Evolutionary conservation across 345 rosid genomes (phyloP), one percentile per base, ranked within the genome.

Genomic region (Odontarrhena argentea): DNA sequence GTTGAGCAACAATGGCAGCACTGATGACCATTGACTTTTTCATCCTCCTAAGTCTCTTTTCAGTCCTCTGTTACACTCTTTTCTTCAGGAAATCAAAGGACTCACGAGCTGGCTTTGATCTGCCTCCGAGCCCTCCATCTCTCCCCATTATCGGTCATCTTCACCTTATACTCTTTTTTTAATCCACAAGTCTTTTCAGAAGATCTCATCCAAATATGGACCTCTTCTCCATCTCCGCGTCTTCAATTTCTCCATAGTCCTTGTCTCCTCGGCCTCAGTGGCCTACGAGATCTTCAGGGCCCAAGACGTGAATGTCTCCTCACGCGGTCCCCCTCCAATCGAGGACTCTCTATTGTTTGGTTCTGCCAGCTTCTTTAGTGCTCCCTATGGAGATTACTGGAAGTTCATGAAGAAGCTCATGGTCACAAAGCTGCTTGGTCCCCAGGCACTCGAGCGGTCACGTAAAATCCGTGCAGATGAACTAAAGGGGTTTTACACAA

Each of bases 301-400:
- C 0, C 68, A 50, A 6, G 68, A 63, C 15, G 1, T 13, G 10
- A 63, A 63, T 14, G 1, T 63, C 58, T 63, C 68, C 1, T 50
- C 55, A 1, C 68, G 58, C 3, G 38, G 48, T 24, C 2, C 12
- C 1, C 4, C 18, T 47, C 34, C 34, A 9, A 28, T 34, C 1
- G 34, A 22, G 3, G 67, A 62, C n/a, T 62, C 67, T 7, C 55
- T 62, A 11, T 1, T 62, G 34, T 47, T 62, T 2, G 55, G 67
- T 32, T 34, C 67, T 47, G 46, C 34, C 1, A 11, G 55, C 5
- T n/a, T 59, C 50, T 1, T 45, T 13, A 30, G 5, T 1, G 56
- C 68, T 24, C 57, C 47, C 15, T 50, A 63, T 26, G 68, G 68
- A 25, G 48, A 63, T 38, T 63, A 63, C 56, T 63, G 35, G 46